phyloP scores from a whole-genome alignment of 495 filamentous ascomycete genomes.

The Pseudomonodictys pantanalensis region DNA sequence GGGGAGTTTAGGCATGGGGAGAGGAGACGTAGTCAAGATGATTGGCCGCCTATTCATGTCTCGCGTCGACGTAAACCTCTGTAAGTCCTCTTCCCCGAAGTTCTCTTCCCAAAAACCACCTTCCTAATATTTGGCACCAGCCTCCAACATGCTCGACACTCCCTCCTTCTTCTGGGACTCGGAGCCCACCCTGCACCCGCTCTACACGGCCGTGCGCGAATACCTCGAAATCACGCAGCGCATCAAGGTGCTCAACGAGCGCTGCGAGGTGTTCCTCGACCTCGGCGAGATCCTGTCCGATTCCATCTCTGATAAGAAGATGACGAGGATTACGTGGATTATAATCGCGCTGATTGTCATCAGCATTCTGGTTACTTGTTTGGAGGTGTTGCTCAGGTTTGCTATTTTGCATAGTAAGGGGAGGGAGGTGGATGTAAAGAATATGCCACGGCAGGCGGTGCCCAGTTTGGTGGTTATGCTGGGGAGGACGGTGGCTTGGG shows the following conservation, averaged over 20 bases:
- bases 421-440: constrained; percentile 14
- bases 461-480: too few relatives aligned
- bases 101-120: neutral
- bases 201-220: constrained; percentile 92
- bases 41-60: constrained; percentile 87
- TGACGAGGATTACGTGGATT: constrained; percentile 95
- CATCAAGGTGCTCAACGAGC: constrained; percentile 92
- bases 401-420: constrained; percentile 58
- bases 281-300: constrained; percentile 93
- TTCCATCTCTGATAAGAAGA: constrained; percentile 87
- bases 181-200: constrained; percentile 89
- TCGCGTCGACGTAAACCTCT: constrained; percentile 95
- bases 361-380: constrained; percentile 84
- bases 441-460: too few relatives aligned
- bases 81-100: constrained; percentile 52
- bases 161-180: constrained; percentile 99
- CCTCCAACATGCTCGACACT: constrained; percentile 94
- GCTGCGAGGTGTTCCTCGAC: constrained; percentile 94
- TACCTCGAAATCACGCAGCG: constrained; percentile 96
- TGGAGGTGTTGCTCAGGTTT: constrained; percentile 85
- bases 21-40: constrained; percentile 89
- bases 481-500: too few relatives aligned
- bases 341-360: constrained; percentile 92
- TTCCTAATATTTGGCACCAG: constrained; percentile 49
- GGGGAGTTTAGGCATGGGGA: constrained; percentile 84